Percentiles rank a stretch among this genome's conserved stretches.
Evolutionary conservation across 2,329 filamentous ascomycete genomes (phyloP).

Genomic region (Sporothrix humicola): DNA sequence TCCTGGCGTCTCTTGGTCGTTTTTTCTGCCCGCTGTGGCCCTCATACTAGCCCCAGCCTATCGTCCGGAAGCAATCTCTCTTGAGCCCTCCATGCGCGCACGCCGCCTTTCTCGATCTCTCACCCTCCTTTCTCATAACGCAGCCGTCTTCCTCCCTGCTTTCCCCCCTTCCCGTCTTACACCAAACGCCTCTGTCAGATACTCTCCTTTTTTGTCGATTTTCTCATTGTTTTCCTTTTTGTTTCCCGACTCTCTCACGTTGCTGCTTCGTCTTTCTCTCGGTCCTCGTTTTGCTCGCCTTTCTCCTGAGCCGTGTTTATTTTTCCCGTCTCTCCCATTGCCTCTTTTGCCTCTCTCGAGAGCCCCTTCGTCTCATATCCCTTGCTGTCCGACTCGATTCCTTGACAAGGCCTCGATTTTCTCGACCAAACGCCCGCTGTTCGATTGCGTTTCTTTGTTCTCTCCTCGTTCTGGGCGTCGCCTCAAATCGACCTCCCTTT

Average conservation of each 20-base stretch:
- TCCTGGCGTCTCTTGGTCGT: neutral
- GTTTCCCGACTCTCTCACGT: conserved; percentile 6
- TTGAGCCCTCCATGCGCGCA: conserved; percentile 18
- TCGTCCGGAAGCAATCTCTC: conserved; percentile 32
- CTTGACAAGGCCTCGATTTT: neutral
- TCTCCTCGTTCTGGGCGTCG: neutral
- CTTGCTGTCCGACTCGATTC: conserved; percentile 9
- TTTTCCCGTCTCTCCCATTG: conserved; percentile 1
- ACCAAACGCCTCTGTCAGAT: neutral
- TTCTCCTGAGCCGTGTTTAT: conserved; percentile 13
- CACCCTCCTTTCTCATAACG: conserved; percentile 25
- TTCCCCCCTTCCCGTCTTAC: conserved; percentile 20
- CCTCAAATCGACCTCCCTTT: neutral
- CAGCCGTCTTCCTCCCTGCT: conserved; percentile 23
- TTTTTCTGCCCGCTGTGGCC: conserved; percentile 15
- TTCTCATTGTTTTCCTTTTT: neutral
- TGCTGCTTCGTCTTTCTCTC: neutral
- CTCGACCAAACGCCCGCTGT: neutral
- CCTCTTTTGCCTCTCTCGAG: conserved; percentile 13
- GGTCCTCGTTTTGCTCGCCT: neutral
- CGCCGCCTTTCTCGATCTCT: conserved; percentile 32
- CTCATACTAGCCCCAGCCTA: conserved; percentile 23
- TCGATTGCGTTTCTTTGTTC: conserved; percentile 20
- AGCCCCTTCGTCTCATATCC: conserved; percentile 27
- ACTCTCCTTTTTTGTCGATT: conserved; percentile 2